Evolutionary conservation across 495 filamentous ascomycete species (phyloP), one percentile per base, ranked within the genome.

Genomic region (Pyrenula massariospora): DNA sequence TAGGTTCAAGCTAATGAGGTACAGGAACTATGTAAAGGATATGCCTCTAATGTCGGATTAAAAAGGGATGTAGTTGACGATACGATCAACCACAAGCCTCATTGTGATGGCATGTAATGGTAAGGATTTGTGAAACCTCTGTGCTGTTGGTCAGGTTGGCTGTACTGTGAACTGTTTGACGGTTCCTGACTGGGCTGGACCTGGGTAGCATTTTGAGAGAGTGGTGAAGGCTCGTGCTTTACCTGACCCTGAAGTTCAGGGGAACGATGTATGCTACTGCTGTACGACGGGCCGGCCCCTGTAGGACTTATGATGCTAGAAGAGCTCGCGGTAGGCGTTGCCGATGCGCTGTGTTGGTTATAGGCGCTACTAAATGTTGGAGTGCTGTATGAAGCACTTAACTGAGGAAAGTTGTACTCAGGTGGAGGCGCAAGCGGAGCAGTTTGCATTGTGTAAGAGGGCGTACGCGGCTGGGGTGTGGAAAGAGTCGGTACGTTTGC

Each of bases 131-230:
- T 42, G 59, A 53, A 57, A 70, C 63, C 36, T 68, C 51, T 58
- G 63, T 72, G 63, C 60, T 22, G 63, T 70, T 56, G 42, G 72
- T 64, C 59, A 71, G 62, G 53, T 72, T 72, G 22, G 72, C 52
- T 54, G 66, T 70, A 55, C 65, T 56, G 12, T 63, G 70, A 59
- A 68, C 67, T 42, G 31, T 5, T 15, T 5, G 5, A 8, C 15
- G 15, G 5, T 5, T 42, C 15, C 15, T 42, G 31, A 42, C 31
- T 15, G 31, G 31, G 31, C 15, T 42, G 31, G 31, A 15, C 31
- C 15, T 42, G 31, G 5, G 31, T 8, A 42, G 5, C 15, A 42
- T 42, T 5, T 42, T 5, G 15, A 42, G 31, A 15, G 15, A 42
- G 31, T 42, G 31, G 8, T 15, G 31, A 42, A 8, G 15, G 8